Conservation (phyloP, 1,284 basidiomycete genomes). For the Stygiomarasmius scandens region DNA sequence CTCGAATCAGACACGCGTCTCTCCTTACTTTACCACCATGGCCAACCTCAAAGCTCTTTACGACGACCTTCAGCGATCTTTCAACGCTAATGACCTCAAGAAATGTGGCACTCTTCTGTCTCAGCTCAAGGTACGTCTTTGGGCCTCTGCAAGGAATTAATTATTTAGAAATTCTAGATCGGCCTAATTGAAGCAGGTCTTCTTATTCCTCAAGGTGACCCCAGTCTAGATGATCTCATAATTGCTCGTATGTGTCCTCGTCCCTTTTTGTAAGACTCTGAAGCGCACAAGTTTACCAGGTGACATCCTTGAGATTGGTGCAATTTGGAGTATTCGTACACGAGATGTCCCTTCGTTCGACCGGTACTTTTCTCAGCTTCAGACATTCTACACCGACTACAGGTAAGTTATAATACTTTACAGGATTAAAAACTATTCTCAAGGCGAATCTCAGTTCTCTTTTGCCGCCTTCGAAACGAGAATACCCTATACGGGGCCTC, state of each 20-base stretch:
- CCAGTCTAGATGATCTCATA: slow-evolving; percentile 63
- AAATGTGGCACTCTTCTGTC: slow-evolving; percentile 63
- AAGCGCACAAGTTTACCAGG: slow-evolving; percentile 48
- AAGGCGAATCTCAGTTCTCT: slow-evolving; percentile 49
- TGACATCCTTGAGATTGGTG: slow-evolving; percentile 94
- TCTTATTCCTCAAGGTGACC: slow-evolving; percentile 64
- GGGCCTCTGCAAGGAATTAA: background rate
- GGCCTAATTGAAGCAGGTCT: slow-evolving; percentile 79
- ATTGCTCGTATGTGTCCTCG: slow-evolving; percentile 63
- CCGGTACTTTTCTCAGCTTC: slow-evolving; percentile 91
- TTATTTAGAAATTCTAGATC: slow-evolving; percentile 49
- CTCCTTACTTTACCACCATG: slow-evolving; percentile 39
- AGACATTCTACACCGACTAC: slow-evolving; percentile 92
- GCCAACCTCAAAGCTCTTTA: slow-evolving; percentile 61
- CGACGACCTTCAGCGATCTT: slow-evolving; percentile 62
- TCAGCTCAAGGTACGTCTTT: slow-evolving; percentile 67
- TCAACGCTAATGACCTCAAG: slow-evolving; percentile 65
- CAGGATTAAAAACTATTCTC: too few species aligned
- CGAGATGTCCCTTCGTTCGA: slow-evolving; percentile 92
- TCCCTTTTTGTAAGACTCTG: background rate
- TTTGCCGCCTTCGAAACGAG: slow-evolving; percentile 82
- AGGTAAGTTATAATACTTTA: slow-evolving; percentile 44
- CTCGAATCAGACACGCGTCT: slow-evolving; percentile 41
- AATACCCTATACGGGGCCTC: slow-evolving; percentile 89
- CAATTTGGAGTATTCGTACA: slow-evolving; percentile 89